Percentiles rank a stretch among this genome's conserved stretches.
phyloP scores from a whole-genome alignment of 2,329 filamentous ascomycete species.

The Neospermospora avenae region DNA sequence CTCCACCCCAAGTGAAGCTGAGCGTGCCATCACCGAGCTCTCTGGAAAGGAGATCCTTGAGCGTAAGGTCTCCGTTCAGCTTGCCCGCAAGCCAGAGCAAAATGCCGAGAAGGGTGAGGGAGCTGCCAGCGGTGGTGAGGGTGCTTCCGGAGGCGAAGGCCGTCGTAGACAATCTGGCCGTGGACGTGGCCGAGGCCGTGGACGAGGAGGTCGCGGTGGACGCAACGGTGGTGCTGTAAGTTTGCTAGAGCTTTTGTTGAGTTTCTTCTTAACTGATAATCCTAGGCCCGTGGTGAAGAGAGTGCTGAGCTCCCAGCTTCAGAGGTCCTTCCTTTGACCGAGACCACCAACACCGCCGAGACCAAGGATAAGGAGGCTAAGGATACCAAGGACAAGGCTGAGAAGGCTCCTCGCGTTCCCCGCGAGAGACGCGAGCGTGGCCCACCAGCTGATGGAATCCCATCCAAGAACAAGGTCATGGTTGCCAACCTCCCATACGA shows the following conservation, averaged over 20 bases:
- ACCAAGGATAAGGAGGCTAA: constrained; percentile 49
- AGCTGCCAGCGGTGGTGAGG: constrained; percentile 69
- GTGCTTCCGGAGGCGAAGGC: constrained; percentile 60
- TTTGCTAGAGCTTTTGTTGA: constrained; percentile 30
- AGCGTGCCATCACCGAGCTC: constrained; percentile 91
- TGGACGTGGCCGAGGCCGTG: constrained; percentile 63
- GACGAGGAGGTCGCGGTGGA: constrained; percentile 64
- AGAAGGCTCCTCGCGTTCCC: constrained; percentile 44
- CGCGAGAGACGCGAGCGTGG: constrained; percentile 77
- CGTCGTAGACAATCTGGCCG: constrained; percentile 60
- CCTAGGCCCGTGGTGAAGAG: constrained; percentile 32
- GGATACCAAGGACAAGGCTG: constrained; percentile 38
- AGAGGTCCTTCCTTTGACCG: constrained; percentile 56
- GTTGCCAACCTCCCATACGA: constrained; percentile 99
- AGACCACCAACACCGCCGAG: constrained; percentile 55
- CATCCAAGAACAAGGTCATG: constrained; percentile 99
- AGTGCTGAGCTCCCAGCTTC: constrained; percentile 47
- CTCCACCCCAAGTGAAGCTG: constrained; percentile 88
- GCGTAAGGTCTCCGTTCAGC: constrained; percentile 98
- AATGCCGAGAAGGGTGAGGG: constrained; percentile 73
- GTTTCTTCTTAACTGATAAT: constrained; percentile 18
- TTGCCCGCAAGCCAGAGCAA: constrained; percentile 94
- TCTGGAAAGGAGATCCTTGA: constrained; percentile 97
- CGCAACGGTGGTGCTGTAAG: constrained; percentile 64
- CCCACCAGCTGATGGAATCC: constrained; percentile 92